Percentiles rank a stretch among this genome's conserved stretches.
These are phyloP conservation scores for Cyclotella kingstonii DNA, from an alignment of 108 stramenopile species.

Conservation along the genomic window DNA sequence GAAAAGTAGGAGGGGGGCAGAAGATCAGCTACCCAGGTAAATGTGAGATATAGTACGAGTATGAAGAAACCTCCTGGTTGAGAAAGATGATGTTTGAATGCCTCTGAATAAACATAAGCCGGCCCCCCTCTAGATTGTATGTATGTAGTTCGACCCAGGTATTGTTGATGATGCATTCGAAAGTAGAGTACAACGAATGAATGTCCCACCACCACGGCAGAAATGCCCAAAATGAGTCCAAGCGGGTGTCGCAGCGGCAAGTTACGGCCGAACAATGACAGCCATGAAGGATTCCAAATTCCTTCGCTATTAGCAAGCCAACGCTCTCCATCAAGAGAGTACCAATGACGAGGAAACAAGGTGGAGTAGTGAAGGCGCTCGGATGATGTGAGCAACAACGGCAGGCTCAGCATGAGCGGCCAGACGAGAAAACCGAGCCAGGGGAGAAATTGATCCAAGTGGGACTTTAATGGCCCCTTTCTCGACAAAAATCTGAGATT, in stretches of 20 bases:
- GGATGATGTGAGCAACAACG: conserved; percentile 50
- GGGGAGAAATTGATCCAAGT: conserved; percentile 26
- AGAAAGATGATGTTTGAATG: conserved; percentile 72
- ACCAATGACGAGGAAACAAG: conserved; percentile 69
- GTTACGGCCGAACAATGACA: not conserved
- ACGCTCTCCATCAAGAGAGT: conserved; percentile 11
- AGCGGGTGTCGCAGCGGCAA: conserved; percentile 61
- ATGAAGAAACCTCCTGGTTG: conserved; percentile 92
- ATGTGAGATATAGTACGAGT: conserved; percentile 71
- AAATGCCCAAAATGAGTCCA: conserved; percentile 75
- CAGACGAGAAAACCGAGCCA: conserved; percentile 71
- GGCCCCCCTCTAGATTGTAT: conserved; percentile 79
- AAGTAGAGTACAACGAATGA: conserved; percentile 66
- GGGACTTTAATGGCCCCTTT: not conserved
- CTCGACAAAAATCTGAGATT: too few relatives aligned
- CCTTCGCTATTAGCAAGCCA: conserved; percentile 27
- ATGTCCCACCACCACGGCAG: conserved; percentile 83
- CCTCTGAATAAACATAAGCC: conserved; percentile 66
- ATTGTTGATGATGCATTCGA: conserved; percentile 47
- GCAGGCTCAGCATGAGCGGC: conserved; percentile 74
- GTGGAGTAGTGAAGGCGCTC: conserved; percentile 43
- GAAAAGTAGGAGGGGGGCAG: conserved; percentile 86
- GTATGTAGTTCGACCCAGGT: conserved; percentile 43
- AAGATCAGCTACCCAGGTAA: conserved; percentile 85
- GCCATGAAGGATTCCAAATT: conserved; percentile 30